Evolutionary conservation across 2,329 filamentous ascomycete genomes (phyloP).

Genomic region (Elsinoe australis): DNA sequence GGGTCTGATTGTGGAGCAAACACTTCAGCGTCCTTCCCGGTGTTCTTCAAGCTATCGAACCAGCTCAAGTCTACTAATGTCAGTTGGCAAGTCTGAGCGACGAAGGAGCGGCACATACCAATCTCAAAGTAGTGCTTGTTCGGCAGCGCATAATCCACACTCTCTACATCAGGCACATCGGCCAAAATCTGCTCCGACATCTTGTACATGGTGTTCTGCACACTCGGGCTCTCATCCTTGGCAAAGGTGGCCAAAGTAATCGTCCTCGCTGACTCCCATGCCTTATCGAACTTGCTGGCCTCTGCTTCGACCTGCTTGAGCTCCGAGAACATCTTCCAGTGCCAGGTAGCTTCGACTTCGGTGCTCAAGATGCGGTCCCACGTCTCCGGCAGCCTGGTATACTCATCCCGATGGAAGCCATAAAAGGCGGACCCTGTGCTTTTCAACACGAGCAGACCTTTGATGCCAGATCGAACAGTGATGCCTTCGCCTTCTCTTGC

Average conservation of each 20-base stretch:
- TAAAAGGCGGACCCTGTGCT: constrained; percentile 95
- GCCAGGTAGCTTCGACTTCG: constrained; percentile 80
- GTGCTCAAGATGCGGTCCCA: constrained; percentile 96
- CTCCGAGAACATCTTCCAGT: constrained; percentile 65
- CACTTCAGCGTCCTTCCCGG: constrained; percentile 88
- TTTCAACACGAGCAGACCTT: constrained; percentile 82
- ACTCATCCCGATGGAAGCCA: constrained; percentile 88
- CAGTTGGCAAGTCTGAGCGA: constrained; percentile 16
- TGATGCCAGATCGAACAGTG: constrained; percentile 67
- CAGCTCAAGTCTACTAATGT: constrained; percentile 69
- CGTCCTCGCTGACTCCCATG: constrained; percentile 66
- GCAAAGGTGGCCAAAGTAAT: constrained; percentile 93
- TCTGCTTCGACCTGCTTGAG: constrained; percentile 60
- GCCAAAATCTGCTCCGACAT: constrained; percentile 85
- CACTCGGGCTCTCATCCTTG: constrained; percentile 80
- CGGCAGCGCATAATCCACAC: constrained; percentile 75
- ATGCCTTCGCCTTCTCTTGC: constrained; percentile 60
- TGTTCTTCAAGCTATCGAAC: constrained; percentile 94
- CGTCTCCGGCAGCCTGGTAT: constrained; percentile 79
- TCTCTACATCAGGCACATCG: constrained; percentile 60
- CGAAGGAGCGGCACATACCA: constrained; percentile 48
- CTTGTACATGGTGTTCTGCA: constrained; percentile 98
- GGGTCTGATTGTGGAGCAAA: constrained; percentile 88
- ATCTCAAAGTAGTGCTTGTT: constrained; percentile 99
- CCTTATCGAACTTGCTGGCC: constrained; percentile 63